Percentiles rank a stretch among this genome's conserved stretches.
Evolutionary conservation across 1,284 basidiomycete genomes (phyloP).

Genomic region (Wallemia ichthyophaga): DNA sequence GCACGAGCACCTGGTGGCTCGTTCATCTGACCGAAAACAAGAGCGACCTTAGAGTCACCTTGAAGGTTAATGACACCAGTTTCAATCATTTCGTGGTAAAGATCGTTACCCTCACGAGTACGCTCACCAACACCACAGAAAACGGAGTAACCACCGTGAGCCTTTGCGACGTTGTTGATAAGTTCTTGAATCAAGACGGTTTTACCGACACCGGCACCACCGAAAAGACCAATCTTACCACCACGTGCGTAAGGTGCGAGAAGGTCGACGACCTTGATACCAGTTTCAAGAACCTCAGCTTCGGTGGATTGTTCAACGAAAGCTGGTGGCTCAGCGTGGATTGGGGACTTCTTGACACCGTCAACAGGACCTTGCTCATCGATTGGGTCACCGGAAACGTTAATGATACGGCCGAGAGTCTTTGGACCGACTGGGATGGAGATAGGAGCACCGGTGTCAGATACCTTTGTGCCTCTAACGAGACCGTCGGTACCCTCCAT

Average conservation of each 20-base stretch:
- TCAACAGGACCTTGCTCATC: slow-evolving; percentile 97
- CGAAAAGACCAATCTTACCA: slow-evolving; percentile 99
- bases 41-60: slow-evolving; percentile 95
- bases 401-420: slow-evolving; percentile 96
- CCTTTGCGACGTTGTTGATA: slow-evolving; percentile 99
- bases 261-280: slow-evolving; percentile 99
- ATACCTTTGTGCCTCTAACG: slow-evolving; percentile 85
- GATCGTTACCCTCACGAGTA: slow-evolving; percentile 99
- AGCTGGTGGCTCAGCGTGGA: slow-evolving; percentile 82
- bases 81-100: slow-evolving; percentile 99
- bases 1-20: slow-evolving; percentile 99
- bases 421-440: slow-evolving; percentile 77
- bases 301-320: slow-evolving; percentile 97
- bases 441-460: slow-evolving; percentile 89
- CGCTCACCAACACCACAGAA: slow-evolving; percentile 76
- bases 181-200: slow-evolving; percentile 96
- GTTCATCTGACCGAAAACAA: slow-evolving; percentile 99
- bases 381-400: slow-evolving; percentile 98
- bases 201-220: slow-evolving; percentile 99
- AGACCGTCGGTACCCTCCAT: slow-evolving; percentile 96
- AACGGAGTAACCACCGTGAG: slow-evolving; percentile 99
- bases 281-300: slow-evolving; percentile 92
- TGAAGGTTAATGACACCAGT: slow-evolving; percentile 84
- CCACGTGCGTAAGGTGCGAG: slow-evolving; percentile 98
- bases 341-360: slow-evolving; percentile 63